Base-by-base conservation (phyloP, 2,329 filamentous ascomycete genomes). In the Sclerotinia borealis region DNA sequence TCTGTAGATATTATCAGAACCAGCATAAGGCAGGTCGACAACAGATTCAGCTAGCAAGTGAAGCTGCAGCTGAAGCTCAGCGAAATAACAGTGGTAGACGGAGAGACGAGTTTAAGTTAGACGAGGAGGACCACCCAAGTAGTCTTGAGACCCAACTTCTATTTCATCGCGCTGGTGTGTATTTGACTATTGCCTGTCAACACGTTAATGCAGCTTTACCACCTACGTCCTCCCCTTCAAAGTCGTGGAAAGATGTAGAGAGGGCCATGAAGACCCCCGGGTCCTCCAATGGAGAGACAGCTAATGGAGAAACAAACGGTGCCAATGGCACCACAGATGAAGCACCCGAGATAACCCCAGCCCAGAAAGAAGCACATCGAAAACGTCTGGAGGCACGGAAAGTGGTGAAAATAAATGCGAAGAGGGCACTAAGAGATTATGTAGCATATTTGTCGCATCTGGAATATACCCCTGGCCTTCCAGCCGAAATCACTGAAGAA, bases 351-450 rank as follows among this genome's bases (percentile, higher is more conserved):
- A 72, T 77, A 54, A 78, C 76, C 8, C 70, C 76, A 19, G 77
- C 76, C n/a, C 81, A 83, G 54, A 76, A 75, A 52, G 79, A 81
- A 67, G 79, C 77, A 17, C 54, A 70, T 37, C 66, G 64, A 49
- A 77, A 75, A 59, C 78, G 82, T 61, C 75, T 85, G 29, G 85
- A 89, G 66, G 83, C 83, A 50, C 83, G 88, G 50, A 92, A 89
- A 74, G 77, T 83, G 31, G 87, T 93, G 68, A 90, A 90, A 69
- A 81, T 82, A 0, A 87, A 89, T 75, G 91, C 91, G 4, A 93
- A 91, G 75, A 83, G 87, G 62, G 90, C 91, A 1, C 76, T 95
- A 27, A 83, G 87, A 64, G 91, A 95, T 76, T 92, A 90, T 72
- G 79, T 87, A 69, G 79, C 83, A 27, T 95, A 91, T 72, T 78